Percentiles rank a stretch among this genome's conserved stretches.
Evolutionary conservation across 768 basidiomycete genomes (phyloP).

Genomic region (Termitomyces sp.): DNA sequence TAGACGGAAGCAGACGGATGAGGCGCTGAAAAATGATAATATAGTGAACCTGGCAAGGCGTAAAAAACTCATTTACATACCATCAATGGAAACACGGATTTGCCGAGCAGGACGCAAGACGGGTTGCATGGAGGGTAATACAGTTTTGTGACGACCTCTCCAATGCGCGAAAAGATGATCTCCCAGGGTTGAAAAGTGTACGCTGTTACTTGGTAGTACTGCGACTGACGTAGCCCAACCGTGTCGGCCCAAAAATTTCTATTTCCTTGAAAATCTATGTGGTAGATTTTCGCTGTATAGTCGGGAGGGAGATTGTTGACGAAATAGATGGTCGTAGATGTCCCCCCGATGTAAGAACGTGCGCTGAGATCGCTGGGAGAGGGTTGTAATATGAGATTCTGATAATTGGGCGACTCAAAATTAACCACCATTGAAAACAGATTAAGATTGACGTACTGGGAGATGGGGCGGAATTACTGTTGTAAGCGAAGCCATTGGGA

Average conservation of each 20-base stretch:
- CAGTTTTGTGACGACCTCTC: background rate
- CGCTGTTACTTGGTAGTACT: background rate
- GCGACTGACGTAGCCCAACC: background rate
- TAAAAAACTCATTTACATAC: background rate
- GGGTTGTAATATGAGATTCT: background rate
- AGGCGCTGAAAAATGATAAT: background rate
- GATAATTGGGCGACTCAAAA: background rate
- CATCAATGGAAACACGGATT: background rate
- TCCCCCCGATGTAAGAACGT: background rate
- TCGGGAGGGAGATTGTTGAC: background rate
- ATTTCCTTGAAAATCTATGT: background rate
- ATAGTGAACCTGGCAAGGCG: background rate
- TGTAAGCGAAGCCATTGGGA: background rate
- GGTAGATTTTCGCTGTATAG: background rate
- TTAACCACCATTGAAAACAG: background rate
- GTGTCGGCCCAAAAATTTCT: background rate
- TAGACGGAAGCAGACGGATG: background rate
- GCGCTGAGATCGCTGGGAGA: background rate
- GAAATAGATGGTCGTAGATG: background rate
- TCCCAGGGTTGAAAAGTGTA: conserved; percentile 6
- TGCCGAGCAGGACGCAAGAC: background rate
- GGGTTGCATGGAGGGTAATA: background rate
- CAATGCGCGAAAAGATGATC: background rate
- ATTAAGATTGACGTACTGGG: background rate
- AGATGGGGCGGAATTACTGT: background rate